Conservation (phyloP, 495 filamentous ascomycete genomes). For the Friedmanniomyces simplex region DNA sequence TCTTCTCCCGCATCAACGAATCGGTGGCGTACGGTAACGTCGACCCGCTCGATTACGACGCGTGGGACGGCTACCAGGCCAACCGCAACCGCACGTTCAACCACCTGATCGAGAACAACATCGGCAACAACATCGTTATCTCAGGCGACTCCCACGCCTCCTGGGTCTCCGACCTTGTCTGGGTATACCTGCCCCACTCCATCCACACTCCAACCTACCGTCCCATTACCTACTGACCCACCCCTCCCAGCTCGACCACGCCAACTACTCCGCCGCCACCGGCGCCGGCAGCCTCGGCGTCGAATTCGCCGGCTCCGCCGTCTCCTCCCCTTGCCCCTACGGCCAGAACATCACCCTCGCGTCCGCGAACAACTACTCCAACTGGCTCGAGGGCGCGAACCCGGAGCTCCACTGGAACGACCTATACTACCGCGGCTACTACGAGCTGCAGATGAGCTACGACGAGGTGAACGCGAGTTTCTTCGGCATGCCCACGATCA, state of each 20-base stretch:
- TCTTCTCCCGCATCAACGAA: slow-evolving; percentile 48
- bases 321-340: slow-evolving; percentile 41
- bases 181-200: slow-evolving; percentile 18
- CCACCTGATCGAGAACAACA: slow-evolving; percentile 48
- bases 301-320: slow-evolving; percentile 56
- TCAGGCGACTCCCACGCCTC: slow-evolving; percentile 54
- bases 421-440: slow-evolving; percentile 50
- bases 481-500: slow-evolving; percentile 39
- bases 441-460: slow-evolving; percentile 28
- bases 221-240: neutral
- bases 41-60: slow-evolving; percentile 48
- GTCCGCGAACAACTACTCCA: slow-evolving; percentile 32
- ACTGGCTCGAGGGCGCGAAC: slow-evolving; percentile 41
- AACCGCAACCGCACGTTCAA: slow-evolving; percentile 54
- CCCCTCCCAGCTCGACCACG: slow-evolving; percentile 35
- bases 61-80: slow-evolving; percentile 53
- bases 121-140: slow-evolving; percentile 57
- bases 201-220: neutral
- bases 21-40: slow-evolving; percentile 37
- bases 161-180: slow-evolving; percentile 58
- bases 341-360: slow-evolving; percentile 41
- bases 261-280: slow-evolving; percentile 44
- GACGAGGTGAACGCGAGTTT: slow-evolving; percentile 37
- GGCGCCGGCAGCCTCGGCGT: slow-evolving; percentile 52
- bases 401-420: slow-evolving; percentile 58